These are phyloP conservation scores for Aspergillus sp. DNA, from an alignment of 2,329 filamentous ascomycete species.

Conservation along the genomic window DNA sequence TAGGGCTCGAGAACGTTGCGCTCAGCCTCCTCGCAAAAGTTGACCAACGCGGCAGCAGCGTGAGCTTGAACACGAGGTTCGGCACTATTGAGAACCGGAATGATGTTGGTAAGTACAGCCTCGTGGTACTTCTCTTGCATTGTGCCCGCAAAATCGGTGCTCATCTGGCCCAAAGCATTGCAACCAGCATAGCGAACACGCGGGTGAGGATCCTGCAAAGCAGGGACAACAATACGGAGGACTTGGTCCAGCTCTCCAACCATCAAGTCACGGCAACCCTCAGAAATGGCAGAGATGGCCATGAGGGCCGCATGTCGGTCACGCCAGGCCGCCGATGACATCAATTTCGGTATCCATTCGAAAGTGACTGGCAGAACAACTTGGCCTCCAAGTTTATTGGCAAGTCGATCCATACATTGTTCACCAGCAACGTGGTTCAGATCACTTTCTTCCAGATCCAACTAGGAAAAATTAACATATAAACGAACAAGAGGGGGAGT, in stretches of 20 bases:
- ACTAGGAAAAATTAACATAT: slow-evolving; percentile 48
- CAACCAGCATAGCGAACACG: slow-evolving; percentile 96
- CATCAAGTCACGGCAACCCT: slow-evolving; percentile 96
- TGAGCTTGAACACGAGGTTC: slow-evolving; percentile 96
- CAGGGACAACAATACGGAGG: slow-evolving; percentile 88
- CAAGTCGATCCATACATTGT: slow-evolving; percentile 95
- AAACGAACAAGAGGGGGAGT: not conserved
- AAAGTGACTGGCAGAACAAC: slow-evolving; percentile 92
- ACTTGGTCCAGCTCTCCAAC: slow-evolving; percentile 91
- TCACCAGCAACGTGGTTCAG: slow-evolving; percentile 96
- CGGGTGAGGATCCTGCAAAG: slow-evolving; percentile 84
- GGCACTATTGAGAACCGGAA: slow-evolving; percentile 84
- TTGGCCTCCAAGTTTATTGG: slow-evolving; percentile 94
- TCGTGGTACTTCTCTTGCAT: slow-evolving; percentile 98
- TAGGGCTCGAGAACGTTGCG: slow-evolving; percentile 90
- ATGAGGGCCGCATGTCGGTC: slow-evolving; percentile 96
- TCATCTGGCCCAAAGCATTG: slow-evolving; percentile 99
- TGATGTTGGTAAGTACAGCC: slow-evolving; percentile 82
- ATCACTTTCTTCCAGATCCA: slow-evolving; percentile 94
- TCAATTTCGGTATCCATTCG: slow-evolving; percentile 96
- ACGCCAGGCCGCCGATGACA: slow-evolving; percentile 90
- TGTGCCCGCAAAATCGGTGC: slow-evolving; percentile 94
- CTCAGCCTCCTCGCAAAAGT: slow-evolving; percentile 98
- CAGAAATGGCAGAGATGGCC: slow-evolving; percentile 98
- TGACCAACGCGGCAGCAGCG: slow-evolving; percentile 94